Percentiles rank a stretch among this genome's conserved stretches.
These are phyloP conservation scores for Neurospora sp. DNA, from an alignment of 495 filamentous ascomycete species.

Conservation along the genomic window DNA sequence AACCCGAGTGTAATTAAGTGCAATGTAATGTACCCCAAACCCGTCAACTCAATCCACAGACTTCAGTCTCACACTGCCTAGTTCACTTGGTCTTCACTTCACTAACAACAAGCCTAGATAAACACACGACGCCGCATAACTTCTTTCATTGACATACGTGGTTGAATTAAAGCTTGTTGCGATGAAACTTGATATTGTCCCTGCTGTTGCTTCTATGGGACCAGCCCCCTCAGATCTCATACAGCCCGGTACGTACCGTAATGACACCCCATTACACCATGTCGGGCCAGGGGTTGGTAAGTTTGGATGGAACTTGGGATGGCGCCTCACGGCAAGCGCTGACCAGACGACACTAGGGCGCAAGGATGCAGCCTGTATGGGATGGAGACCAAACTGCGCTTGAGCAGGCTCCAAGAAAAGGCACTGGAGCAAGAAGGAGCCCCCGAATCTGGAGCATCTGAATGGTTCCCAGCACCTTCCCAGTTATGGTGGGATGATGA, in stretches of 20 bases:
- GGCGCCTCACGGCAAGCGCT: neutral
- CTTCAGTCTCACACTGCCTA: neutral
- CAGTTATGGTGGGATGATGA: conserved; percentile 34
- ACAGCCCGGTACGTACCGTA: neutral
- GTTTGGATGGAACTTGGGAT: neutral
- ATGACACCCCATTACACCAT: neutral
- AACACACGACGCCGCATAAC: neutral
- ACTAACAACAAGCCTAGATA: neutral
- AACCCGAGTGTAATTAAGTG: neutral
- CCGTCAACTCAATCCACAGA: neutral
- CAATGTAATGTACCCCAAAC: neutral
- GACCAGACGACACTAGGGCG: neutral
- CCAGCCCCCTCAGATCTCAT: neutral
- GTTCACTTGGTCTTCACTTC: neutral
- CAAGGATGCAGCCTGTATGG: neutral
- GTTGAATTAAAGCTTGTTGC: neutral
- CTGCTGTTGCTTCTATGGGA: neutral
- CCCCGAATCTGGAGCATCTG: neutral
- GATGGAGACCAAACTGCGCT: neutral
- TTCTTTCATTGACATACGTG: neutral
- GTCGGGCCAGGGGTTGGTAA: neutral
- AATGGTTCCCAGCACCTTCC: neutral
- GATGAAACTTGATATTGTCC: neutral
- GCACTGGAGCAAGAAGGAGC: neutral
- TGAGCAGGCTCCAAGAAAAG: neutral